Base-by-base conservation (phyloP, 2,329 filamentous ascomycete genomes). In the Passalora sequoiae region DNA sequence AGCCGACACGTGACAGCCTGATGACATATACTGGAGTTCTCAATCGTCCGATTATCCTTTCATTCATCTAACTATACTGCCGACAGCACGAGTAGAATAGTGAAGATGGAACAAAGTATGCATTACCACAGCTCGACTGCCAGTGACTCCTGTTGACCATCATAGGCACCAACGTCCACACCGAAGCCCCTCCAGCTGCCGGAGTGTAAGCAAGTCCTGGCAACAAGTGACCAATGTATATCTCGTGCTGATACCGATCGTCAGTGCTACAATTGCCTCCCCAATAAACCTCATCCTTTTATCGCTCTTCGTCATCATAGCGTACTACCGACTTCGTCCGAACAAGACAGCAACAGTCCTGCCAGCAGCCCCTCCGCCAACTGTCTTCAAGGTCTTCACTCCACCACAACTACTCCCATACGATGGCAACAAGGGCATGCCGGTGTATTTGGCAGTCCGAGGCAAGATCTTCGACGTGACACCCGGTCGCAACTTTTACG, bases 391-490 rank as follows among this genome's bases (percentile, higher is more conserved):
- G 38, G 85, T 85, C 53, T 95, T 88, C 71, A 91, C 83, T 10
- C 86, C 86, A 17, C 81, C 71, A 30, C 87, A 86, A 3, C 80
- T 98, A n/a, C 77, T 88, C 21, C 85, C 87, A 22, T 91, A 82
- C 75, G 89, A 91, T 69, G 92, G 92, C 63, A 70, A 74, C 42
- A 76, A 85, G 59, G 76, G 75, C 58, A 72, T 71, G 55, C 87
- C 87, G 38, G 86, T 97, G 44, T 95, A 87, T 68, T 78, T 98
- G 37, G 86, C 88, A n/a, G 89, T 97, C 13, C 85, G 88, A 30
- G 89, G 92, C 40, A 81, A 81, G 38, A 83, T 97, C 51, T 97
- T 96, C 64, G 92, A 98, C 64, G 91, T 97, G 17, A 81, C 83
- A 0, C 71, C 81, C 10, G 91, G 92, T 17, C 80, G 84, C 60